Evolutionary conservation across 2,329 filamentous ascomycete genomes (phyloP), one percentile per base, ranked within the genome.

Genomic region (Colletotrichum sp.): DNA sequence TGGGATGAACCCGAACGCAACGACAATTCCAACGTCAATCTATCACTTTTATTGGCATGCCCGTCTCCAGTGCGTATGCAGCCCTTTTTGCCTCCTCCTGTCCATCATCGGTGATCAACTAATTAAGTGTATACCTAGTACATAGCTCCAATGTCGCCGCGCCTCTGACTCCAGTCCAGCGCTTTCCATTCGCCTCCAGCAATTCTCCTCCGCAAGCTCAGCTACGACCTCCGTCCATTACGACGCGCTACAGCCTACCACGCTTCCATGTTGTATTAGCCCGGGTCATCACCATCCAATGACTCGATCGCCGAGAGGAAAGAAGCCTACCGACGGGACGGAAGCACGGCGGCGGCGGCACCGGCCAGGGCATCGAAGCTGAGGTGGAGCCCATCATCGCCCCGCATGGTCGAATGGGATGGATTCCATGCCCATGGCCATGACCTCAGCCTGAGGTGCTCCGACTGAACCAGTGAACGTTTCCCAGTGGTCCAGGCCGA

Each of bases 321-420:
- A 66, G 34, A 30, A 18, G 21, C 44, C 32, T 64, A 65, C 34
- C 70, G 21, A 68, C 57, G 32, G 64, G 63, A 72, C 70, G 70
- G 64, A 44, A 64, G 69, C 21, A 55, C 60, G 10, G 26, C 68
- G 60, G 44, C 57, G 65, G 28, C 71, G 8, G 68, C 59, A 36
- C 30, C 67, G 49, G 34, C 60, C 34, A 62, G 15, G 68, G 39
- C 30, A 49, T 34, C 49, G 67, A 59, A 62, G 72, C 36, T 44
- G 55, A 13, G 18, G 69, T 68, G 57, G 64, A 59, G 49, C 21
- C 34, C 15, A 32, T 66, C 24, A 24, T 24, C 9, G 34, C 34
- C 59, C 59, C 30, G 34, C 28, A 21, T 24, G 57, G 49, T 65
- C 74, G 65, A 76, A 76, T 76, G 71, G 70, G 74, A 49, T 73